Conservation (phyloP, 2,329 filamentous ascomycete species). For the Penicillium oxalicum region DNA sequence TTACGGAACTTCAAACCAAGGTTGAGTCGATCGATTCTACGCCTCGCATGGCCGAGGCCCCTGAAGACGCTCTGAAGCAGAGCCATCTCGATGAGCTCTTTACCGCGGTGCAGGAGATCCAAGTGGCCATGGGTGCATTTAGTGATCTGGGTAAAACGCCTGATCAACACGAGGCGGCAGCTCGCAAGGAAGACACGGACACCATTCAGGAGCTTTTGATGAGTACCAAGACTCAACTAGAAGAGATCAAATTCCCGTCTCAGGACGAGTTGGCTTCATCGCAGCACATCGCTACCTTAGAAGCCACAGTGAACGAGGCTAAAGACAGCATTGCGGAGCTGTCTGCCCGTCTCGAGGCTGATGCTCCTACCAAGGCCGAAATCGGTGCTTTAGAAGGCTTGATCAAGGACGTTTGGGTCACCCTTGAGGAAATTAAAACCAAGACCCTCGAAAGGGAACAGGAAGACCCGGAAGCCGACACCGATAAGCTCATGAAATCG, state of each 20-base stretch:
- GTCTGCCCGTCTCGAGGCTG: slow-evolving; percentile 59
- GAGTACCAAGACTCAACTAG: slow-evolving; percentile 82
- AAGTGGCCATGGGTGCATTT: slow-evolving; percentile 55
- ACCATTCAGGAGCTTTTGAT: slow-evolving; percentile 85
- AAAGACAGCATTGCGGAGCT: slow-evolving; percentile 66
- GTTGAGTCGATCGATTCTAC: slow-evolving; percentile 65
- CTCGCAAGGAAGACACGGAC: slow-evolving; percentile 76
- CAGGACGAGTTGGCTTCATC: slow-evolving; percentile 61
- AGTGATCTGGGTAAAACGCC: slow-evolving; percentile 45
- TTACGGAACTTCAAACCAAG: slow-evolving; percentile 76
- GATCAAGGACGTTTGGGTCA: slow-evolving; percentile 67
- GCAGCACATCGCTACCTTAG: slow-evolving; percentile 56
- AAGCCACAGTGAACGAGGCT: slow-evolving; percentile 66
- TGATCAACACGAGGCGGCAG: slow-evolving; percentile 46
- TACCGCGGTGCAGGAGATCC: slow-evolving; percentile 47
- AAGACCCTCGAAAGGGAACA: slow-evolving; percentile 37
- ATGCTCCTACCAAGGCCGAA: slow-evolving; percentile 70
- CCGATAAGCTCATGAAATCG: slow-evolving; percentile 66
- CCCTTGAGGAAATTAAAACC: slow-evolving; percentile 64
- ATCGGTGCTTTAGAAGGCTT: slow-evolving; percentile 70
- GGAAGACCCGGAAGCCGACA: slow-evolving; percentile 34
- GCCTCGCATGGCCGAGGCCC: slow-evolving; percentile 33
- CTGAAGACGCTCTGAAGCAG: slow-evolving; percentile 41
- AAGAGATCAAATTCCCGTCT: slow-evolving; percentile 64
- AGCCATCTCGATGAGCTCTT: slow-evolving; percentile 44